These are phyloP conservation scores for Ceratocystis smalleyi DNA, from an alignment of 2,329 filamentous ascomycete species.

Conservation along the genomic window DNA sequence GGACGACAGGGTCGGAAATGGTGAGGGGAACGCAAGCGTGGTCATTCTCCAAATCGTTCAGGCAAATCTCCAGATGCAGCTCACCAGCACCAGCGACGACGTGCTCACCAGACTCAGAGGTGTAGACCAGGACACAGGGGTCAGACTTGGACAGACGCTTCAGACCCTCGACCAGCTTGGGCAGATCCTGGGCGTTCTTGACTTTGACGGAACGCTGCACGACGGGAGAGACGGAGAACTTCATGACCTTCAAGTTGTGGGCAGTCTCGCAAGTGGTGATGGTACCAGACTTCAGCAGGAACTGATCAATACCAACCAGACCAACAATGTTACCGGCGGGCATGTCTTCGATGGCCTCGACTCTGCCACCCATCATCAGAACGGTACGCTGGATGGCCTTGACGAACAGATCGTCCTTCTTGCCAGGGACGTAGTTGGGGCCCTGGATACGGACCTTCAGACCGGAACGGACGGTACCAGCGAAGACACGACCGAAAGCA, in stretches of 20 bases:
- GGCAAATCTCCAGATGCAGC: constrained; percentile 98
- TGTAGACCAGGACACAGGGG: constrained; percentile 86
- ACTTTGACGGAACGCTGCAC: constrained; percentile 97
- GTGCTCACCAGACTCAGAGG: constrained; percentile 92
- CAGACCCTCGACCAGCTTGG: constrained; percentile 99
- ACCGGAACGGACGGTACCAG: constrained; percentile 93
- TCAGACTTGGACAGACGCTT: constrained; percentile 99
- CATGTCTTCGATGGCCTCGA: constrained; percentile 97
- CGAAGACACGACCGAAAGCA: constrained; percentile 99
- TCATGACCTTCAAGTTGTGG: constrained; percentile 99
- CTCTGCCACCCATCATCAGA: constrained; percentile 99
- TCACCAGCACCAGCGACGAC: constrained; percentile 98
- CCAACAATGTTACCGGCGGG: constrained; percentile 99
- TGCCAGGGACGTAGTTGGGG: constrained; percentile 93
- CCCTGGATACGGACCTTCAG: constrained; percentile 99
- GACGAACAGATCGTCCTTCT: constrained; percentile 98
- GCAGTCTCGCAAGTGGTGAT: constrained; percentile 92
- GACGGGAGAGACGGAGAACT: constrained; percentile 99
- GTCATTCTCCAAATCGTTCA: constrained; percentile 99
- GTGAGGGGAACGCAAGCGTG: constrained; percentile 96
- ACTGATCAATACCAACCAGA: constrained; percentile 98
- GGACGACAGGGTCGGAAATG: constrained; percentile 94
- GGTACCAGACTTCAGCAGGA: constrained; percentile 99
- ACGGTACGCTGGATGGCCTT: constrained; percentile 99
- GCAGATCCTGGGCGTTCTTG: constrained; percentile 99